These are phyloP conservation scores for Daldinia caldariorum DNA, from an alignment of 495 filamentous ascomycete genomes.

Conservation along the genomic window DNA sequence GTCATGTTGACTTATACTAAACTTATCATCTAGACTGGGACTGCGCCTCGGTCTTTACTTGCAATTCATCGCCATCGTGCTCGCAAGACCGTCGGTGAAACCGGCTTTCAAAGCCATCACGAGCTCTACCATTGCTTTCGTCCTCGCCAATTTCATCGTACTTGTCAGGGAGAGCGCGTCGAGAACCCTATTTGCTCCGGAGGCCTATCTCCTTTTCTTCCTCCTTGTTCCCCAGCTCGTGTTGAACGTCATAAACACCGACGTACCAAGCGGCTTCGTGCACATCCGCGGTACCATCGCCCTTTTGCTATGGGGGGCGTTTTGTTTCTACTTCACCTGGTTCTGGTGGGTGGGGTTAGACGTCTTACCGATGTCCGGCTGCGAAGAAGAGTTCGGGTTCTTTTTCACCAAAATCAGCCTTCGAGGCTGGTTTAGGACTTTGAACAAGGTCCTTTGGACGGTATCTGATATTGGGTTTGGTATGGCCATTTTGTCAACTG, in stretches of 20 bases:
- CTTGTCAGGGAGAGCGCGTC: conserved; percentile 18
- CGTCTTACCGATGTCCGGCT: conserved; percentile 21
- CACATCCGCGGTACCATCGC: conserved; percentile 3
- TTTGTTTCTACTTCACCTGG: conserved; percentile 29
- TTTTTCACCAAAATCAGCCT: conserved; percentile 40
- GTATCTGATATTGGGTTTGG: conserved; percentile 10
- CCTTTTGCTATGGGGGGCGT: conserved; percentile 11
- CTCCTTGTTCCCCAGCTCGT: conserved; percentile 22
- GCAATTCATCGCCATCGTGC: conserved; percentile 46
- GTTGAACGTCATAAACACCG: conserved; percentile 11
- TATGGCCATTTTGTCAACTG: neutral
- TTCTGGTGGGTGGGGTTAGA: conserved; percentile 40
- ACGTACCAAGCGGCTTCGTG: neutral
- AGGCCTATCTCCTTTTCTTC: conserved; percentile 31
- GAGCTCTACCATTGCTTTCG: conserved; percentile 28
- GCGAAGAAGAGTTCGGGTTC: conserved; percentile 34
- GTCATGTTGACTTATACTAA: neutral
- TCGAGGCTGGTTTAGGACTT: conserved; percentile 40
- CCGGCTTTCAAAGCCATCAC: conserved; percentile 23
- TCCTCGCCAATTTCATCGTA: conserved; percentile 27
- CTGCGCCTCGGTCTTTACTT: conserved; percentile 54
- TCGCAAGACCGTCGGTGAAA: conserved; percentile 26
- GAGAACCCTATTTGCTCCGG: conserved; percentile 17
- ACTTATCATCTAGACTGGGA: conserved; percentile 33
- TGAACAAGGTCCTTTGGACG: conserved; percentile 36